phyloP scores from a whole-genome alignment of 306 rosid species.

The Trifolium fragiferum region DNA sequence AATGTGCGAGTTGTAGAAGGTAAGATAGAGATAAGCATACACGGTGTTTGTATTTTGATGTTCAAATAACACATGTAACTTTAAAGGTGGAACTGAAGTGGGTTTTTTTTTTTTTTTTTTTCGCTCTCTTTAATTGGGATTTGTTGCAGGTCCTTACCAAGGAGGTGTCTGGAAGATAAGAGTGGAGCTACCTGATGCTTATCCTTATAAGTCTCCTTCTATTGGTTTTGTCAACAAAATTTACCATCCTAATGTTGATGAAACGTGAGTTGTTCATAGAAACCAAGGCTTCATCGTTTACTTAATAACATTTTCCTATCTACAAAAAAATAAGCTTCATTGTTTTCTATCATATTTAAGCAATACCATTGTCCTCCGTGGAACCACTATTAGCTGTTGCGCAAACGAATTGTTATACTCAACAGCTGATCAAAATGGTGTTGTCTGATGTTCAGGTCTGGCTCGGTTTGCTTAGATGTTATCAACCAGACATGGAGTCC shows the following conservation, averaged over 20 bases:
- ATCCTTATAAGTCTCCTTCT: slow-evolving; percentile 93
- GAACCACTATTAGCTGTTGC: slow-evolving; percentile 22
- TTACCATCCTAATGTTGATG: slow-evolving; percentile 96
- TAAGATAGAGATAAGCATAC: neutral
- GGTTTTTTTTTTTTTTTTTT: neutral
- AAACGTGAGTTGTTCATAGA: slow-evolving; percentile 62
- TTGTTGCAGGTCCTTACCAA: slow-evolving; percentile 73
- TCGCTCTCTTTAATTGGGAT: slow-evolving; percentile 19
- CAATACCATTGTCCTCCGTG: slow-evolving; percentile 4
- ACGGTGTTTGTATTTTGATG: neutral
- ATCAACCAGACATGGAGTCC: slow-evolving; percentile 97
- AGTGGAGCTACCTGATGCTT: slow-evolving; percentile 88
- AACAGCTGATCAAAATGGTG: slow-evolving; percentile 39
- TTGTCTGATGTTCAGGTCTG: slow-evolving; percentile 68
- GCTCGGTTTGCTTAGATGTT: slow-evolving; percentile 93
- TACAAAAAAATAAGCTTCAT: neutral
- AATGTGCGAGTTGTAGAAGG: neutral
- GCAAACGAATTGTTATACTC: slow-evolving; percentile 15
- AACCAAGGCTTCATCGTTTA: slow-evolving; percentile 26
- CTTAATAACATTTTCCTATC: neutral
- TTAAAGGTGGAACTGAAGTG: slow-evolving; percentile 25
- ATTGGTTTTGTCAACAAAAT: slow-evolving; percentile 86
- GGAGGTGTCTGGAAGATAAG: slow-evolving; percentile 86
- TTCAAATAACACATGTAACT: neutral
- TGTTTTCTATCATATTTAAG: slow-evolving; percentile 34